These are phyloP conservation scores for Coffea canephora DNA, from an alignment of 257 asterid species.

Conservation along the genomic window DNA sequence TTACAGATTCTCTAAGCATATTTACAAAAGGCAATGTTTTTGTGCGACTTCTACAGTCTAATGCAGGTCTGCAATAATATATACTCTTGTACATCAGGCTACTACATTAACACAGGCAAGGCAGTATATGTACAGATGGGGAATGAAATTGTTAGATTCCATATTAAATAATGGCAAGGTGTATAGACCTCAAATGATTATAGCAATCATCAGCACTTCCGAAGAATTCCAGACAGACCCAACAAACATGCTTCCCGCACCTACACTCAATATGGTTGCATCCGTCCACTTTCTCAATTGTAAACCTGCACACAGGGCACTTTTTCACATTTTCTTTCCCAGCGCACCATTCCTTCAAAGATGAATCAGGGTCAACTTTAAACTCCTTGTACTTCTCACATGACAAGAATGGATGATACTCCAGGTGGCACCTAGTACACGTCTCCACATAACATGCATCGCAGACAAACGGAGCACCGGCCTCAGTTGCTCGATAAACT, in stretches of 20 bases:
- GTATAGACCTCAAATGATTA: conserved; percentile 63
- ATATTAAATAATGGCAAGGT: conserved; percentile 34
- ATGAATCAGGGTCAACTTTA: conserved; percentile 73
- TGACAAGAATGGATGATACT: conserved; percentile 62
- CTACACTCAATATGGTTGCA: conserved; percentile 82
- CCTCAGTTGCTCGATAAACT: conserved; percentile 50
- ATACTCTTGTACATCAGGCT: not conserved
- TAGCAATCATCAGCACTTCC: conserved; percentile 59
- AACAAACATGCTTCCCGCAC: conserved; percentile 86
- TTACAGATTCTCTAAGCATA: conserved; percentile 2
- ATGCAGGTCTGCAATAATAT: not conserved
- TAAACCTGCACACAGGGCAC: conserved; percentile 70
- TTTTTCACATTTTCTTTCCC: conserved; percentile 73
- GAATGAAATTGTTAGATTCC: not conserved
- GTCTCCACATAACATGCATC: conserved; percentile 81
- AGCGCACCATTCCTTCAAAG: conserved; percentile 70
- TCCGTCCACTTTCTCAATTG: conserved; percentile 88
- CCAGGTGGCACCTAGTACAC: conserved; percentile 82
- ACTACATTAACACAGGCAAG: not conserved
- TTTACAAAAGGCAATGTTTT: not conserved
- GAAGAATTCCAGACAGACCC: conserved; percentile 72
- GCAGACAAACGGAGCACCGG: conserved; percentile 49
- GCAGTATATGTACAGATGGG: conserved; percentile 2
- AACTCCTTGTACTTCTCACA: conserved; percentile 68
- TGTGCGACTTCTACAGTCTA: not conserved